Conservation (phyloP, 2,329 filamentous ascomycete genomes). For the Aspergillus sp. region DNA sequence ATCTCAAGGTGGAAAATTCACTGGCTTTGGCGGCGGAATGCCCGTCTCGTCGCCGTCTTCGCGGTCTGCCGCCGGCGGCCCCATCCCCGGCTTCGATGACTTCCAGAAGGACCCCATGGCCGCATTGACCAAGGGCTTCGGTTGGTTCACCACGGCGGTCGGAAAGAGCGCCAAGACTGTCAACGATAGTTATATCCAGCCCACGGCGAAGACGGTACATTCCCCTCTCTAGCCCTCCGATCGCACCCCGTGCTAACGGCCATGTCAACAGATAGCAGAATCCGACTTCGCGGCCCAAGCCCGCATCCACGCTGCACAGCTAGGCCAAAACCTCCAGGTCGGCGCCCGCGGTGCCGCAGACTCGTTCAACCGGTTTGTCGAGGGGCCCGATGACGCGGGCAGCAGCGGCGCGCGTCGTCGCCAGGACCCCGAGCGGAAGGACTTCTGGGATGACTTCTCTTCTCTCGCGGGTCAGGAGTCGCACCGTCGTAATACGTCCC, state of each 20-base stretch:
- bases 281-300: conserved; percentile 72
- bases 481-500: conserved; percentile 28
- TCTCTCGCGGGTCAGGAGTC: conserved; percentile 50
- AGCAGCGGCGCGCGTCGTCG: conserved; percentile 46
- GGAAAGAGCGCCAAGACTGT: conserved; percentile 87
- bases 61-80: neutral
- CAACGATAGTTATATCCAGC: conserved; percentile 88
- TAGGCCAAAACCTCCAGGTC: conserved; percentile 60
- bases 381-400: conserved; percentile 58
- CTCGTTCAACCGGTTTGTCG: conserved; percentile 81
- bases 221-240: neutral
- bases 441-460: conserved; percentile 92
- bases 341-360: conserved; percentile 74
- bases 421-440: conserved; percentile 65
- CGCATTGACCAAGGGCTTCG: conserved; percentile 86
- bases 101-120: conserved; percentile 87
- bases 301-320: conserved; percentile 53
- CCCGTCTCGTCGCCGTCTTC: conserved; percentile 46
- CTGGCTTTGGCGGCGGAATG: conserved; percentile 80
- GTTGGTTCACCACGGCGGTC: conserved; percentile 87
- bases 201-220: conserved; percentile 79
- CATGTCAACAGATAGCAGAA: conserved; percentile 64
- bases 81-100: conserved; percentile 69
- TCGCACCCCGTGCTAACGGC: conserved; percentile 5
- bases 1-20: conserved; percentile 88